A percentile compares a stretch with the other conserved stretches of the same genome.
phyloP scores from a whole-genome alignment of 768 basidiomycete genomes.

The Trametes cubensis region DNA sequence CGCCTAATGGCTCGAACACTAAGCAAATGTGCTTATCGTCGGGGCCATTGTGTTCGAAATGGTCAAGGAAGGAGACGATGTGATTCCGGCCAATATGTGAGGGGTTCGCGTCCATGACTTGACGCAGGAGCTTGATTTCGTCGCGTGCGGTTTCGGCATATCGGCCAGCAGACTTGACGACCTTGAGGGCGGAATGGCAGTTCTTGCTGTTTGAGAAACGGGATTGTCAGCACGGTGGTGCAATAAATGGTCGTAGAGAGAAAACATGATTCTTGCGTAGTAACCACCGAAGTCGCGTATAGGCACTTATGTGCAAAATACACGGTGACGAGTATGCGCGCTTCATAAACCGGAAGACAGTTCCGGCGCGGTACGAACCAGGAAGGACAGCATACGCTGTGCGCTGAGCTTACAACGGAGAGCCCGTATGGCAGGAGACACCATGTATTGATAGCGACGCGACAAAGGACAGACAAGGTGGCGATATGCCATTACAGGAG shows the following conservation, averaged over 20 bases:
- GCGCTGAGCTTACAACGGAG: not conserved
- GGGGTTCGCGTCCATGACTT: slow-evolving; percentile 71
- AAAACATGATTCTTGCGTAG: too few relatives aligned
- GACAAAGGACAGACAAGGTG: slow-evolving; percentile 6
- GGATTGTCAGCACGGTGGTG: slow-evolving; percentile 20
- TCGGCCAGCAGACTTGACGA: slow-evolving; percentile 91
- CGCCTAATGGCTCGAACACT: slow-evolving; percentile 85
- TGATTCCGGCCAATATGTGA: slow-evolving; percentile 77
- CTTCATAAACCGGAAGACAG: not conserved
- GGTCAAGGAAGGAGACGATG: slow-evolving; percentile 89
- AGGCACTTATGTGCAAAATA: too few relatives aligned
- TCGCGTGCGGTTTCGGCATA: slow-evolving; percentile 97
- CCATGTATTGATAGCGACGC: slow-evolving; percentile 3
- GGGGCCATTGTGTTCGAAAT: slow-evolving; percentile 76
- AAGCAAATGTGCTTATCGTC: slow-evolving; percentile 85
- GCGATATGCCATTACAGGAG: slow-evolving; percentile 9
- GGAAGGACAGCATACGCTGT: too few relatives aligned
- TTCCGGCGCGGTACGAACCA: slow-evolving; percentile 7
- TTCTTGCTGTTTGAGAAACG: slow-evolving; percentile 48
- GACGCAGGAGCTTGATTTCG: slow-evolving; percentile 89
- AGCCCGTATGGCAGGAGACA: not conserved
- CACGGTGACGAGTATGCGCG: not conserved
- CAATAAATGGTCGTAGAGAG: too few relatives aligned
- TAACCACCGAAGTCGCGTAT: too few relatives aligned
- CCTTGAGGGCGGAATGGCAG: slow-evolving; percentile 88